Percentiles rank a stretch among this genome's conserved stretches.
phyloP scores from a whole-genome alignment of 768 basidiomycete species.

The Phaeotremella skinneri region DNA sequence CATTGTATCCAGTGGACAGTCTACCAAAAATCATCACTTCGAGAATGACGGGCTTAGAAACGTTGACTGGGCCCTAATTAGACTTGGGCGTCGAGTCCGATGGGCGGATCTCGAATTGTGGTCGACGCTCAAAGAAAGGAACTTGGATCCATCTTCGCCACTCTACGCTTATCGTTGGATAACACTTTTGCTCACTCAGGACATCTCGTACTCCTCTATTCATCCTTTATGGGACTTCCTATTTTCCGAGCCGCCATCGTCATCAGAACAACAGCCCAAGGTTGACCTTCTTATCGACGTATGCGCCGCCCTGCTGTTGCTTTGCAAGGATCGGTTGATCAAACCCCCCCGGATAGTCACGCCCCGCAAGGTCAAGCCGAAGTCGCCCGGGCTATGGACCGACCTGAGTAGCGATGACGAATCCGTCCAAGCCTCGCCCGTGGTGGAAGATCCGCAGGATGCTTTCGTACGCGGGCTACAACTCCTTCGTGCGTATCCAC shows the following conservation, averaged over 20 bases:
- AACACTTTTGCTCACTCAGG: conserved; percentile 26
- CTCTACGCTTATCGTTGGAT: conserved; percentile 45
- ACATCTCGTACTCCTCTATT: conserved; percentile 23
- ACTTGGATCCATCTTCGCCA: conserved; percentile 31
- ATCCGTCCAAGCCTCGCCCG: conserved; percentile 14
- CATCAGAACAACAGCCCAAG: conserved; percentile 25
- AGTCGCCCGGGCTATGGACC: conserved; percentile 35
- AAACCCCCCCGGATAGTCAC: background rate
- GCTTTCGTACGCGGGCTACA: conserved; percentile 29
- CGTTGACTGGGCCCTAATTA: conserved; percentile 6
- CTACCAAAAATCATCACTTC: background rate
- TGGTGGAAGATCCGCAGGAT: conserved; percentile 19
- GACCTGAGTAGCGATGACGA: conserved; percentile 15
- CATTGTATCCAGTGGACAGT: conserved; percentile 1
- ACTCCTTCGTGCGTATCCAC: conserved; percentile 36
- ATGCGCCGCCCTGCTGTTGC: conserved; percentile 43
- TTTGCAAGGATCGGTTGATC: conserved; percentile 30
- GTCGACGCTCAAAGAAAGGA: conserved; percentile 19
- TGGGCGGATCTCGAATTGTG: conserved; percentile 38
- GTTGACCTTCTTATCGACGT: conserved; percentile 42
- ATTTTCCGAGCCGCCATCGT: conserved; percentile 29
- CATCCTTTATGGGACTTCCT: conserved; percentile 43
- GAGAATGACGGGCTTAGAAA: background rate
- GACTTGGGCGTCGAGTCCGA: conserved; percentile 26
- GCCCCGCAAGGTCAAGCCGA: conserved; percentile 4